A percentile compares a stretch with the other conserved stretches of the same genome.
Evolutionary conservation across 2,329 filamentous ascomycete species (phyloP).

Genomic region (Purpureocillium takamizusanense): DNA sequence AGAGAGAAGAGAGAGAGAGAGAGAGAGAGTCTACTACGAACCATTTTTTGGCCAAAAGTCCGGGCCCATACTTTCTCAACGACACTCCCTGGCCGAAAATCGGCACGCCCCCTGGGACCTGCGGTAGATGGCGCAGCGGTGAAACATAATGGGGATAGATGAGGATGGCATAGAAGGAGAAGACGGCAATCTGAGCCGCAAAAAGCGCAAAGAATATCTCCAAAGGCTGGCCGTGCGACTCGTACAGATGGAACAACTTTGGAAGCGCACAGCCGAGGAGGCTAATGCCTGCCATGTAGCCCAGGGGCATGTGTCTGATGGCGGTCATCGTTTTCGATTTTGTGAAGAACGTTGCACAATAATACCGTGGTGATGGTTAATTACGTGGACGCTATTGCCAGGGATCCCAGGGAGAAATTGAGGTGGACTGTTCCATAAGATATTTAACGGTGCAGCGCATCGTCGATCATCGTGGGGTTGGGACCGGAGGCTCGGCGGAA

Average conservation of each 20-base stretch:
- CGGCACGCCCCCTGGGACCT: conserved; percentile 32
- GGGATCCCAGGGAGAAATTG: too few relatives aligned
- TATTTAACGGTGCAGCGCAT: too few relatives aligned
- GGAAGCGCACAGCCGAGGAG: conserved; percentile 12
- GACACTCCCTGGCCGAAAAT: conserved; percentile 33
- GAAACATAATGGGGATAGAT: conserved; percentile 41
- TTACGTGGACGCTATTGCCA: too few relatives aligned
- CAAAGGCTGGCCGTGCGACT: conserved; percentile 3
- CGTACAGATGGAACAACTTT: neutral
- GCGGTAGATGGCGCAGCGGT: conserved; percentile 37
- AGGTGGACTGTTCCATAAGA: too few relatives aligned
- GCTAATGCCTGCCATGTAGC: neutral
- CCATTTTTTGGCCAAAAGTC: conserved; percentile 1
- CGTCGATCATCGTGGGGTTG: too few relatives aligned
- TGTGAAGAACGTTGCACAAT: too few relatives aligned
- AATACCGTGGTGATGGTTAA: too few relatives aligned
- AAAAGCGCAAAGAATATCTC: conserved; percentile 23
- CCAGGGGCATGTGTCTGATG: too few relatives aligned
- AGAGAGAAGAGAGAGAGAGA: too few relatives aligned
- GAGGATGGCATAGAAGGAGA: conserved; percentile 29
- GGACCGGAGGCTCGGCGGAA: too few relatives aligned
- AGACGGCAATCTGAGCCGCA: conserved; percentile 23
- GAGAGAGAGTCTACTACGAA: neutral
- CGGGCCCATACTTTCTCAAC: neutral
- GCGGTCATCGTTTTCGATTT: too few relatives aligned